These are phyloP conservation scores for Aureobasidium vineae DNA, from an alignment of 2,329 filamentous ascomycete species.

Conservation along the genomic window DNA sequence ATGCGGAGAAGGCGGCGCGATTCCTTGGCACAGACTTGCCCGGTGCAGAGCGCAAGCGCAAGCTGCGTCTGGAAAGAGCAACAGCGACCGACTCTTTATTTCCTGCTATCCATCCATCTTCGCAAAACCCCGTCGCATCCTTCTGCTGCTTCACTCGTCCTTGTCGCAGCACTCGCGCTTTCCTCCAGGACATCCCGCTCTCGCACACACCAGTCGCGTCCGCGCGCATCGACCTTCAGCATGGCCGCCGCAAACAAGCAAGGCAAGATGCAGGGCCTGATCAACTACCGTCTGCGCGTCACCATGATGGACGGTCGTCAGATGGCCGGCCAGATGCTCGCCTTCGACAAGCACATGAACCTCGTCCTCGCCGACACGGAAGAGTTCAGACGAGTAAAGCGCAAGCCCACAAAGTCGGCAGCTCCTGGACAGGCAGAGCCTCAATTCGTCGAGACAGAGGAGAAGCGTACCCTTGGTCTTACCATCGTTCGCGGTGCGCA, in stretches of 20 bases:
- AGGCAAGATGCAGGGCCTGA: conserved; percentile 94
- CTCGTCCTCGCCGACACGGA: conserved; percentile 97
- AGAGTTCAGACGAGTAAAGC: conserved; percentile 90
- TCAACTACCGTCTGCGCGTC: conserved; percentile 99
- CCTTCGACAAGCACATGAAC: conserved; percentile 99
- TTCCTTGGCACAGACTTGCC: background rate
- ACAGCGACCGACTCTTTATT: conserved; percentile 11
- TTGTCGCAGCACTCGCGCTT: background rate
- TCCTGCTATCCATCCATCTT: conserved; percentile 5
- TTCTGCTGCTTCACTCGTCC: background rate
- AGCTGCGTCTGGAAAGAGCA: conserved; percentile 11
- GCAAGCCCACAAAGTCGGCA: conserved; percentile 72
- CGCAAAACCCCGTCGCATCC: conserved; percentile 5
- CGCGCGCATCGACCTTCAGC: conserved; percentile 31
- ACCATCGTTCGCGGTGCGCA: conserved; percentile 93
- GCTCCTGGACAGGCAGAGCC: conserved; percentile 63
- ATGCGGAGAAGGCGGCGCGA: conserved; percentile 17
- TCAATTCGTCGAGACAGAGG: conserved; percentile 77
- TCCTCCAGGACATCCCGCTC: background rate
- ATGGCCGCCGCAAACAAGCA: conserved; percentile 73
- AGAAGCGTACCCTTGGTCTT: conserved; percentile 94
- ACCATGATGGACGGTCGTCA: conserved; percentile 93
- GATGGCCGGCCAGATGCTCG: conserved; percentile 97
- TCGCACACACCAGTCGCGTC: conserved; percentile 23
- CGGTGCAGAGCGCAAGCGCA: conserved; percentile 9